Conservation (phyloP, 306 rosid species). For the Inga oerstediana region DNA sequence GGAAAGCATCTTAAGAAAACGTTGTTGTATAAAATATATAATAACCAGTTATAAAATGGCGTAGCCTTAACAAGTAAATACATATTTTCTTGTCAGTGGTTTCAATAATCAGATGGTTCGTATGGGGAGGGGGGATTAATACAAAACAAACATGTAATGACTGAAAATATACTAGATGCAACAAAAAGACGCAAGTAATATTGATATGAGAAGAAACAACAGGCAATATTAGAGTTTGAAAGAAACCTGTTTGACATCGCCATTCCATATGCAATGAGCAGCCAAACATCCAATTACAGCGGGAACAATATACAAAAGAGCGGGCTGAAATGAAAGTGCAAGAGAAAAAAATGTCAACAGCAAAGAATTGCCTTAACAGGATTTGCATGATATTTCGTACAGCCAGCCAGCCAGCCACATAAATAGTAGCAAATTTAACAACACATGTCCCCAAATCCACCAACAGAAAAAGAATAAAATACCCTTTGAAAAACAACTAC, state of each 20-base stretch:
- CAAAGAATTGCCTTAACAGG: conserved; percentile 12
- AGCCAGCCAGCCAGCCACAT: conserved; percentile 15
- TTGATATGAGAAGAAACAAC: neutral
- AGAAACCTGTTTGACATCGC: conserved; percentile 93
- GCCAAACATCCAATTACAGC: conserved; percentile 95
- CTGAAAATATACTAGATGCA: conserved; percentile 26
- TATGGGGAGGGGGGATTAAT: neutral
- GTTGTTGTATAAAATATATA: neutral
- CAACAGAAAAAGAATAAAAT: conserved; percentile 4
- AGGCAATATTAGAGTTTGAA: conserved; percentile 19
- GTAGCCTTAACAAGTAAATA: neutral
- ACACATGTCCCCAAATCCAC: neutral
- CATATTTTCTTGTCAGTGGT: neutral
- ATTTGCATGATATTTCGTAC: neutral
- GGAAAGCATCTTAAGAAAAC: conserved; percentile 9
- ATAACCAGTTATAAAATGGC: neutral
- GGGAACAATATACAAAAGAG: conserved; percentile 94
- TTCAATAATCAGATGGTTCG: too few relatives aligned
- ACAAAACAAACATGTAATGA: neutral
- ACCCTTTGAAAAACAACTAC: neutral
- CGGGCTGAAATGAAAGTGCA: conserved; percentile 69
- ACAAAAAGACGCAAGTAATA: neutral
- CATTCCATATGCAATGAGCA: conserved; percentile 89
- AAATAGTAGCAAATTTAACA: conserved; percentile 1
- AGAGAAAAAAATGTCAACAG: conserved; percentile 13